Conservation (phyloP, 164 flowering plant genomes). For the Hamamelis virginiana region DNA sequence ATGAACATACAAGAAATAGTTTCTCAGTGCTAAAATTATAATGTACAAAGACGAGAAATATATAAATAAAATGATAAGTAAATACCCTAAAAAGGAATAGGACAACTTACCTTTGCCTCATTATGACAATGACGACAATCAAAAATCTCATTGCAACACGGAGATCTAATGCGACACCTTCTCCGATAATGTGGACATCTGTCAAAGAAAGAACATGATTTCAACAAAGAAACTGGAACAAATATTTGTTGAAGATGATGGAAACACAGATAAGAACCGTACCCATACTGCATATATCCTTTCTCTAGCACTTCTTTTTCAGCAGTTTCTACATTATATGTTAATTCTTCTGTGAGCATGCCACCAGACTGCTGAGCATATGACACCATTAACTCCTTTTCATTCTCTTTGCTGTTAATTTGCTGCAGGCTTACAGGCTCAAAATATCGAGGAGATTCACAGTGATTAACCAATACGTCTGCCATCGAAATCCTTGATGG, state of each 20-base stretch:
- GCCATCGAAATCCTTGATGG: conserved; percentile 23
- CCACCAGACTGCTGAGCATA: conserved; percentile 17
- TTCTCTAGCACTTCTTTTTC: conserved; percentile 36
- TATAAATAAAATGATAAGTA: background rate
- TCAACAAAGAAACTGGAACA: background rate
- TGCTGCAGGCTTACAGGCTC: conserved; percentile 17
- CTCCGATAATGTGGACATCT: conserved; percentile 79
- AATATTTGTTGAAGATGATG: background rate
- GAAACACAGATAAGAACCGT: conserved; percentile 14
- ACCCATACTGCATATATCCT: conserved; percentile 79
- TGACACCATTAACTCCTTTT: conserved; percentile 1
- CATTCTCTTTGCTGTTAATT: conserved; percentile 9
- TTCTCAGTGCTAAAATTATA: background rate
- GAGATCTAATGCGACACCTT: conserved; percentile 84
- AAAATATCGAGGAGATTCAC: conserved; percentile 17
- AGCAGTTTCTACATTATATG: conserved; percentile 6
- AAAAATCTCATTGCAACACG: conserved; percentile 87
- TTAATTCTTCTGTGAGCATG: conserved; percentile 17
- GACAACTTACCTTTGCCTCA: conserved; percentile 58
- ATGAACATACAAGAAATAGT: too few relatives aligned
- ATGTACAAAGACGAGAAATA: background rate
- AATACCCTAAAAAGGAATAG: background rate
- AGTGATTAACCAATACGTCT: conserved; percentile 19
- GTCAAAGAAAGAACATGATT: conserved; percentile 13
- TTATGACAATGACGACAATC: conserved; percentile 90